These are phyloP conservation scores for Limnanthes douglasii DNA, from an alignment of 345 rosid genomes.

Conservation along the genomic window DNA sequence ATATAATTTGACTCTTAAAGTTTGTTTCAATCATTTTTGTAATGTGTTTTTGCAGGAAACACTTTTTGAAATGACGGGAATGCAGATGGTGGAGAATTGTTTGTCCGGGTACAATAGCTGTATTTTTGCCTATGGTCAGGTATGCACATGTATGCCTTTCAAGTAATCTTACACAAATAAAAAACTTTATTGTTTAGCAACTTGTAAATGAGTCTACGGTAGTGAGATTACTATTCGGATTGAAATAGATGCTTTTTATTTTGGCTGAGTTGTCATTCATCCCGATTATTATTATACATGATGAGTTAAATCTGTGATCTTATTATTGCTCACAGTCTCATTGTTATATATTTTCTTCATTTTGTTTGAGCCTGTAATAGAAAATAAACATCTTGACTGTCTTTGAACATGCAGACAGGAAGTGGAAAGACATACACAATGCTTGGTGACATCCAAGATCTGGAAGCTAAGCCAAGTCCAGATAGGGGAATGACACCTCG, in stretches of 20 bases:
- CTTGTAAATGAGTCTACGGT: not conserved
- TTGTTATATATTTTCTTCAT: not conserved
- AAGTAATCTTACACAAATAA: conserved; percentile 2
- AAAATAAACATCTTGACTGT: not conserved
- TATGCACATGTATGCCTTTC: conserved; percentile 14
- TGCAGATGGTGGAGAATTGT: conserved; percentile 96
- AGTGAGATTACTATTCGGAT: not conserved
- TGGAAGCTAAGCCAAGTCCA: conserved; percentile 69
- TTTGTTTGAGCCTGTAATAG: not conserved
- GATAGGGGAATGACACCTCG: conserved; percentile 93
- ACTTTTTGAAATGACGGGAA: conserved; percentile 73
- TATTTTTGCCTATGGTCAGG: conserved; percentile 99
- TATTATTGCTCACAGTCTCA: not conserved
- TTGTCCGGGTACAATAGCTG: conserved; percentile 96
- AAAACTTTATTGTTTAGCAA: not conserved
- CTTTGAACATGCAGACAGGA: conserved; percentile 59
- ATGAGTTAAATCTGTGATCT: too few relatives aligned
- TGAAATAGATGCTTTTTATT: too few relatives aligned
- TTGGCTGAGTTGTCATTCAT: too few relatives aligned
- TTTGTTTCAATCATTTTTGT: not conserved
- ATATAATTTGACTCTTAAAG: not conserved
- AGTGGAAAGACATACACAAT: conserved; percentile 97
- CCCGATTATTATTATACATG: too few relatives aligned
- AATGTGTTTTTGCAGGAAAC: conserved; percentile 42
- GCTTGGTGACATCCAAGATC: conserved; percentile 76